Percentiles rank a stretch among this genome's conserved stretches.
Conservation (phyloP, 805 yeast species). For the Sporopachydermia lactativora region DNA sequence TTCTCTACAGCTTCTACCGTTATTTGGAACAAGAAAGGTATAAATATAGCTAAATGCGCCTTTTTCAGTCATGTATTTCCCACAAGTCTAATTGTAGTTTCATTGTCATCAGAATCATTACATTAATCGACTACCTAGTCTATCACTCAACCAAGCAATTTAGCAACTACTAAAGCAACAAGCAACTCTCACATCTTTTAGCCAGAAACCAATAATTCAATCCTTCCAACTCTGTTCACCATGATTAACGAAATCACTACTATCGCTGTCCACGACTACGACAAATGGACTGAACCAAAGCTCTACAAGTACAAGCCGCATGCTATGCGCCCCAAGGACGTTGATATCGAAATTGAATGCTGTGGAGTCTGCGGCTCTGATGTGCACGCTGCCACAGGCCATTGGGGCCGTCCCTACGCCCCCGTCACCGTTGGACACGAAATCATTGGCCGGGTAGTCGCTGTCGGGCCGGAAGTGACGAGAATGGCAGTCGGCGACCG, state of each 20-base stretch:
- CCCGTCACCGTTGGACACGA: slow-evolving; percentile 20
- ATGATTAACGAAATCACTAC: neutral
- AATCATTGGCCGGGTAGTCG: slow-evolving; percentile 19
- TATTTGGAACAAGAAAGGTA: too few relatives aligned
- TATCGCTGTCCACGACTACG: slow-evolving; percentile 9
- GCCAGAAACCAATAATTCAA: too few relatives aligned
- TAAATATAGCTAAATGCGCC: too few relatives aligned
- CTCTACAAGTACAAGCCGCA: slow-evolving; percentile 20
- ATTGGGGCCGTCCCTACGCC: slow-evolving; percentile 12
- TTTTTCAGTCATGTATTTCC: too few relatives aligned
- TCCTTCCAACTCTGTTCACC: too few relatives aligned
- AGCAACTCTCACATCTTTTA: too few relatives aligned
- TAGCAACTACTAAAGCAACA: too few relatives aligned
- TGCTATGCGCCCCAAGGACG: slow-evolving; percentile 14
- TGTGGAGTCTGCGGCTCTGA: slow-evolving; percentile 13
- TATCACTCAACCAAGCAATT: too few relatives aligned
- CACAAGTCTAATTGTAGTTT: too few relatives aligned
- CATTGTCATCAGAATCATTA: too few relatives aligned
- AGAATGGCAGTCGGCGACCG: slow-evolving; percentile 30
- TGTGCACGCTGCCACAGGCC: slow-evolving; percentile 13
- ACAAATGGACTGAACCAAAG: slow-evolving; percentile 11
- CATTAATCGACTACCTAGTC: too few relatives aligned
- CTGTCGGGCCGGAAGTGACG: slow-evolving; percentile 24
- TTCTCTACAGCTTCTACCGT: too few relatives aligned
- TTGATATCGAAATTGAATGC: slow-evolving; percentile 2